Base-by-base conservation (phyloP, 164 flowering plant genomes). In the Cinnamomum chago region DNA sequence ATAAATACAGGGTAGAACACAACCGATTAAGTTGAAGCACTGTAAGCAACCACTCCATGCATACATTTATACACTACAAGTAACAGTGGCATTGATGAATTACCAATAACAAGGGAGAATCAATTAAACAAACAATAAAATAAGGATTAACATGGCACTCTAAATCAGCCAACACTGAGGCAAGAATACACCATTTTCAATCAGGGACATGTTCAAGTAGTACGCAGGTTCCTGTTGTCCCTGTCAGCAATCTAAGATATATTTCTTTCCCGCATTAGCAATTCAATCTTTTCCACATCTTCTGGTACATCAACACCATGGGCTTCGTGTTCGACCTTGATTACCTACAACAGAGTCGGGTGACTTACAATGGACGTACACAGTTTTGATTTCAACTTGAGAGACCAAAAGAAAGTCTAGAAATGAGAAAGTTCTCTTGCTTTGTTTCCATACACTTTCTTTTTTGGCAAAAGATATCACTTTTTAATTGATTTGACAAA, bases 221-320 rank as follows among this genome's bases (percentile, higher is more conserved):
- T 40, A 40, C 2, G 1, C 47, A 4, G 9, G 11, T 40, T 40
- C 47, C 47, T 40, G 7, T 9, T 40, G 10, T 40, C 47, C 11
- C 47, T 40, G 47, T 40, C 47, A 40, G 47, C 47, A 40, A 20
- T 55, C 62, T 74, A 82, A 5, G 78, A 62, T 58, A 83, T 52
- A 65, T 83, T 83, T 72, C 79, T 83, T 68, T 83, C 82, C 30
- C 76, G 80, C 85, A 84, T 80, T 18, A 82, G 72, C 22, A 75
- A 50, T 69, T 84, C 85, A 24, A 84, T 82, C 78, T 82, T 84
- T 50, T 77, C 85, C 52, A 84, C 85, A 74, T 84, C 87, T 75
- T 79, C 82, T 23, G 84, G 87, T 33, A 79, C 76, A 69, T 84
- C 85, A 27, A 84, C 83, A 50, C 87, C 87, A 76, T 84, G 87